Base-by-base conservation (phyloP, 1,284 basidiomycete species). In the Austroboletus olivaceoglutinosus region DNA sequence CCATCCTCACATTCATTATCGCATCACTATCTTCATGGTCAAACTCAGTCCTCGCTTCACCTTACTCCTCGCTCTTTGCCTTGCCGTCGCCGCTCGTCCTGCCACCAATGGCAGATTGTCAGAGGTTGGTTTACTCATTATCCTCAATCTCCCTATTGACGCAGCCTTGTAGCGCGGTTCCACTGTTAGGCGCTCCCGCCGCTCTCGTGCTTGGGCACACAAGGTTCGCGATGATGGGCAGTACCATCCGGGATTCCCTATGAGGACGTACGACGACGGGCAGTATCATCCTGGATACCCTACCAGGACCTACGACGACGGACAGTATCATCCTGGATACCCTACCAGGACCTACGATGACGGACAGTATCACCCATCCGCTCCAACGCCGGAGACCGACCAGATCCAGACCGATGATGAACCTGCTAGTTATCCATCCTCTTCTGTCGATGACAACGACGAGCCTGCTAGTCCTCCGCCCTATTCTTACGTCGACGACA, bases 1-100 rank as follows among this genome's bases (percentile, higher is more conserved):
- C 49, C 42, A 44, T 40, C 45, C 37, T 49, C 61, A 65, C 66
- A 47, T 53, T 67, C 63, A 31, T 65, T 65, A 52, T 45, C 27
- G 58, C 67, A 65, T 64, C 21, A 51, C 57, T 64, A 69, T 53
- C 53, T 45, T 43, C 51, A 65, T 65, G 63, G 59, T 68, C 47
- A 65, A 60, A 46, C 59, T 69, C 50, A 54, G 46, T 23, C 34
- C 57, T 48, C 67, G 54, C 49, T 69, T 65, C 62, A n/a, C 59
- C n/a, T 23, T 58, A 31, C 61, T 69, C 13, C 63, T 65, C 43
- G 59, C 61, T 27, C 47, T 65, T 19, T 65, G 65, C 43, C 55
- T 65, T 43, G 53, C 53, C 37, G 63, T 54, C 22, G 53, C 54
- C 8, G 63, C 65, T 4, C 66, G 44, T 38, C 65, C 67, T 19